A percentile compares a stretch with the other conserved stretches of the same genome.
phyloP scores from a whole-genome alignment of 2,329 filamentous ascomycete species.

The Fusarium algeriense region DNA sequence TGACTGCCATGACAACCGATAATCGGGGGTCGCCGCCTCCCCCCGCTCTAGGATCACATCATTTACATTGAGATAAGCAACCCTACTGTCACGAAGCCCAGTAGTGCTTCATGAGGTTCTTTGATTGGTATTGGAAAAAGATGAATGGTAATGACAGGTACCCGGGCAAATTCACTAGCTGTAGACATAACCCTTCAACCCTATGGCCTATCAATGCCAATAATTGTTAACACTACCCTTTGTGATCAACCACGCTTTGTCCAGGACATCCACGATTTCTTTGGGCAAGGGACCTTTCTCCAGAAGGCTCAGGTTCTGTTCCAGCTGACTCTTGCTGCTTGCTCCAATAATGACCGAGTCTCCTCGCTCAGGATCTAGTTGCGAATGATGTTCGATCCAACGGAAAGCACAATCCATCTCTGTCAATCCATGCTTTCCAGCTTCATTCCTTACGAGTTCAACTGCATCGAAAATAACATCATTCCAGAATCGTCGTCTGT shows the following conservation, averaged over 20 bases:
- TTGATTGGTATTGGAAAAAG: background rate
- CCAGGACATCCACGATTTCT: constrained; percentile 71
- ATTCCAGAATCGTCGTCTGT: constrained; percentile 67
- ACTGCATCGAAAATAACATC: constrained; percentile 69
- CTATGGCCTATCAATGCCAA: background rate
- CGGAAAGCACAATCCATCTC: constrained; percentile 76
- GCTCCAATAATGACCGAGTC: constrained; percentile 67
- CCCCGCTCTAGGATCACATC: too few species aligned
- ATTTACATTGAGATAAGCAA: background rate
- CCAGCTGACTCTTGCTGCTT: constrained; percentile 61
- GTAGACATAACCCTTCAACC: too few species aligned
- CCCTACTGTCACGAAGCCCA: background rate
- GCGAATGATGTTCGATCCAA: constrained; percentile 75
- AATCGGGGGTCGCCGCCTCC: background rate
- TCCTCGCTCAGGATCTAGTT: constrained; percentile 52
- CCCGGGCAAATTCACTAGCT: too few species aligned
- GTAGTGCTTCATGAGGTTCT: background rate
- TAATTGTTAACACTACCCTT: constrained; percentile 5
- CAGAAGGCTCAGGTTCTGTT: constrained; percentile 56
- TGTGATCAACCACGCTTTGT: constrained; percentile 1
- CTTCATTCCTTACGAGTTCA: constrained; percentile 70
- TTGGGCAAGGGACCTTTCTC: constrained; percentile 75
- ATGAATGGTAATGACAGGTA: too few species aligned
- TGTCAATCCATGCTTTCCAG: constrained; percentile 72
- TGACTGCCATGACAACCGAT: background rate